Evolutionary conservation across 768 basidiomycete species (phyloP).

Genomic region (Chalciporus chontae): DNA sequence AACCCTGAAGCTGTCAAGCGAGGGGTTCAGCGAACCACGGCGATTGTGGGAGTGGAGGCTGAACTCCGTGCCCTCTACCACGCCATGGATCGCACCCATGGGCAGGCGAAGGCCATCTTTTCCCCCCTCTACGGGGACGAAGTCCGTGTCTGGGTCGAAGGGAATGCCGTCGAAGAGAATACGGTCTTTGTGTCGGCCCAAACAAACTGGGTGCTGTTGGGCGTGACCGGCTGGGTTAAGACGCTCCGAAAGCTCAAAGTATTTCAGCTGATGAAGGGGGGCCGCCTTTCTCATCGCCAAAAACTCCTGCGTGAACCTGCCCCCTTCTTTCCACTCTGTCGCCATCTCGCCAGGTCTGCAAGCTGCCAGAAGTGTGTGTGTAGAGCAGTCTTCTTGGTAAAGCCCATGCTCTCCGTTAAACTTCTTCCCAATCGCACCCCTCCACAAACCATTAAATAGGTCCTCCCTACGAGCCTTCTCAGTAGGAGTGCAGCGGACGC

Average conservation of each 20-base stretch:
- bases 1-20: conserved; percentile 48
- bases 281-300: conserved; percentile 42
- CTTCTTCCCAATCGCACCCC: conserved; percentile 37
- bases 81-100: conserved; percentile 59
- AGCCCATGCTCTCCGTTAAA: conserved; percentile 41
- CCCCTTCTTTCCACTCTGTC: conserved; percentile 59
- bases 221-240: conserved; percentile 36
- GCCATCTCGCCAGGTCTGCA: conserved; percentile 54
- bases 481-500: conserved; percentile 59
- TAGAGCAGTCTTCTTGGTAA: conserved; percentile 37
- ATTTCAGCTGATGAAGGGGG: conserved; percentile 54
- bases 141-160: conserved; percentile 47
- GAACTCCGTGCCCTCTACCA: conserved; percentile 61
- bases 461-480: conserved; percentile 52
- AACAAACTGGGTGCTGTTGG: conserved; percentile 46
- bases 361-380: conserved; percentile 57
- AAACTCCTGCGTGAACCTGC: conserved; percentile 56
- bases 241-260: conserved; percentile 43
- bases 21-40: conserved; percentile 53
- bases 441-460: conserved; percentile 55
- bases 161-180: conserved; percentile 55
- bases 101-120: conserved; percentile 45
- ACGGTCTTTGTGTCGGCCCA: conserved; percentile 47
- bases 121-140: conserved; percentile 42
- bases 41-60: conserved; percentile 60